A percentile compares a stretch with the other conserved stretches of the same genome.
phyloP scores from a whole-genome alignment of 306 rosid species.

The Gleditsia sinensis region DNA sequence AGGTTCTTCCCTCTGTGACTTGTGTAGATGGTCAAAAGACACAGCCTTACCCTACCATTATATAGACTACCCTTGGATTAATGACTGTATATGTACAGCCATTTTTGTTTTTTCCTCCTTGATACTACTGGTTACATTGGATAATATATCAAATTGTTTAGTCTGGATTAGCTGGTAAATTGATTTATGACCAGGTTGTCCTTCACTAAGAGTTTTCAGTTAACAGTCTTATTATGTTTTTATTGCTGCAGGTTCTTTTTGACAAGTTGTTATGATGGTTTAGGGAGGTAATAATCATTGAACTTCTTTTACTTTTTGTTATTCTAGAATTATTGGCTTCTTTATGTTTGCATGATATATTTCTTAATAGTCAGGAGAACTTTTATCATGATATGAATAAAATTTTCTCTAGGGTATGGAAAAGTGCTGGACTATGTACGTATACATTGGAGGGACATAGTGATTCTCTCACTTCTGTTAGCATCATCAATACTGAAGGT shows the following conservation, averaged over 20 bases:
- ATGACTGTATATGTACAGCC: neutral
- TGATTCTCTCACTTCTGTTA: slow-evolving; percentile 70
- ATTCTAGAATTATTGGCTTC: slow-evolving; percentile 21
- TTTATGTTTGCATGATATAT: neutral
- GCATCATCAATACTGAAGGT: slow-evolving; percentile 69
- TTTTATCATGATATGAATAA: slow-evolving; percentile 7
- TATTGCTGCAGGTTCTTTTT: slow-evolving; percentile 76
- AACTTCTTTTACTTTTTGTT: neutral
- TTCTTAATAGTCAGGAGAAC: slow-evolving; percentile 19
- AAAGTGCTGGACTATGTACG: slow-evolving; percentile 69
- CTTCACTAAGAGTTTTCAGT: neutral
- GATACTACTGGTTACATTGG: neutral
- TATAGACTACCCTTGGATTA: slow-evolving; percentile 1
- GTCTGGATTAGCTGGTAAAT: neutral
- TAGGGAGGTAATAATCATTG: slow-evolving; percentile 67
- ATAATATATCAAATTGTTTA: slow-evolving; percentile 4
- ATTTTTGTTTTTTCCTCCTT: neutral
- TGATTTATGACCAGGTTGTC: slow-evolving; percentile 6
- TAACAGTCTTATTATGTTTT: slow-evolving; percentile 6
- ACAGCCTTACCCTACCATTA: neutral
- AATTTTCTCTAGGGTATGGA: slow-evolving; percentile 68
- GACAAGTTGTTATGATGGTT: slow-evolving; percentile 92
- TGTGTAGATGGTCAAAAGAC: neutral
- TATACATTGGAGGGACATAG: slow-evolving; percentile 84
- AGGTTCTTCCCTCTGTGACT: neutral